Conservation (phyloP, 208 protist species). For the Trypanosomatidae sp. region DNA sequence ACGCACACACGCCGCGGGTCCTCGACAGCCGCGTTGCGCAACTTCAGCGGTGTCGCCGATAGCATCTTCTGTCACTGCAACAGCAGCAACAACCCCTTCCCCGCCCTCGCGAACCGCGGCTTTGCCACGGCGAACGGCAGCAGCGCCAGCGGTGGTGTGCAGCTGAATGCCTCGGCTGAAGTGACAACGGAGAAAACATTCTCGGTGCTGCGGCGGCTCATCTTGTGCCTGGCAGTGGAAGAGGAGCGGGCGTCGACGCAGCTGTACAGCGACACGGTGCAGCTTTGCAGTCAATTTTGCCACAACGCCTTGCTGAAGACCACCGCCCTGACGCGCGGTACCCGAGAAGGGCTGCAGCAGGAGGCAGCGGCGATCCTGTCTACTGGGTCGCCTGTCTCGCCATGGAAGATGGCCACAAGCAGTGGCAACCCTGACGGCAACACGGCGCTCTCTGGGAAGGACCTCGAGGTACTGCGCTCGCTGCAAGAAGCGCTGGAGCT, state of each 20-base stretch:
- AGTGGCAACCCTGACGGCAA: neutral
- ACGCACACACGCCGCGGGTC: conserved; percentile 22
- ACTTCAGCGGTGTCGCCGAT: neutral
- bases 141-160: neutral
- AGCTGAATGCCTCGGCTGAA: neutral
- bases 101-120: neutral
- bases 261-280: conserved; percentile 47
- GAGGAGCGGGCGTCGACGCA: conserved; percentile 42
- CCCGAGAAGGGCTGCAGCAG: conserved; percentile 43
- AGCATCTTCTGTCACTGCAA: neutral
- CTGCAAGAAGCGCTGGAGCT: conserved; percentile 41
- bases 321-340: conserved; percentile 40
- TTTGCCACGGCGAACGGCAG: neutral
- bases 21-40: neutral
- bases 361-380: conserved; percentile 34
- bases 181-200: conserved; percentile 25
- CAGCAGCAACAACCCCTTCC: conserved; percentile 8
- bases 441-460: conserved; percentile 9
- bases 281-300: conserved; percentile 34
- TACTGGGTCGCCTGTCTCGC: neutral
- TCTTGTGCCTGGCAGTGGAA: conserved; percentile 53
- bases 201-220: conserved; percentile 35
- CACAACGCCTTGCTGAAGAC: conserved; percentile 40
- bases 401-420: neutral
- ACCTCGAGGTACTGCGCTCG: conserved; percentile 27